Percentiles rank a stretch among this genome's conserved stretches.
phyloP scores from a whole-genome alignment of 148 eudicot species.

The Camellia japonica region DNA sequence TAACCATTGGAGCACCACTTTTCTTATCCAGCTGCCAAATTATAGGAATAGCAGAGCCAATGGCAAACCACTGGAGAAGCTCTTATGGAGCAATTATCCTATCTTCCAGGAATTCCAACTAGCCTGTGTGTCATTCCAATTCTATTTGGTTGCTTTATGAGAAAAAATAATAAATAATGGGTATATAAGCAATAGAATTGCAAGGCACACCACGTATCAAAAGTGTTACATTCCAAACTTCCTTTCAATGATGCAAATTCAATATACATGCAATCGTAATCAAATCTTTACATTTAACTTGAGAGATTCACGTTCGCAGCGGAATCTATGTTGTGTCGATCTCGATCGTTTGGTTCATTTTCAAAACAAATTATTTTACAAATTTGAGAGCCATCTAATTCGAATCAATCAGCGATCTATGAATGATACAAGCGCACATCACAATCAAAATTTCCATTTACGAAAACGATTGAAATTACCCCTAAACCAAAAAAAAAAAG shows the following conservation, averaged over 20 bases:
- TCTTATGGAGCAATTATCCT: too few relatives aligned
- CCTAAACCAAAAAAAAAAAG: not conserved
- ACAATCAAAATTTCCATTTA: not conserved
- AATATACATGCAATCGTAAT: not conserved
- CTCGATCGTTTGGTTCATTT: not conserved
- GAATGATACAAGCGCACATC: not conserved
- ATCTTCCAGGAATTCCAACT: too few relatives aligned
- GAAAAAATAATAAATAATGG: too few relatives aligned
- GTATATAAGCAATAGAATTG: too few relatives aligned
- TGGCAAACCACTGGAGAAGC: too few relatives aligned
- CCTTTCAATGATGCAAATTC: not conserved
- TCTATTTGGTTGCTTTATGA: too few relatives aligned
- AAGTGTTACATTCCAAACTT: not conserved
- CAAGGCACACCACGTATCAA: not conserved
- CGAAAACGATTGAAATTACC: too few relatives aligned
- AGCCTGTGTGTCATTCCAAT: too few relatives aligned
- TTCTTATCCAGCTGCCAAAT: too few relatives aligned
- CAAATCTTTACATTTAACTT: not conserved
- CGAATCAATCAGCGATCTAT: not conserved
- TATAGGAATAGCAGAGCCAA: too few relatives aligned
- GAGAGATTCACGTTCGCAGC: not conserved
- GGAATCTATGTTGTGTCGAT: not conserved
- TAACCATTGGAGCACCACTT: too few relatives aligned
- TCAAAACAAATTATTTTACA: not conserved
- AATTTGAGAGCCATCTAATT: not conserved